Base-by-base conservation (phyloP, 345 rosid species). In the Punica granatum region DNA sequence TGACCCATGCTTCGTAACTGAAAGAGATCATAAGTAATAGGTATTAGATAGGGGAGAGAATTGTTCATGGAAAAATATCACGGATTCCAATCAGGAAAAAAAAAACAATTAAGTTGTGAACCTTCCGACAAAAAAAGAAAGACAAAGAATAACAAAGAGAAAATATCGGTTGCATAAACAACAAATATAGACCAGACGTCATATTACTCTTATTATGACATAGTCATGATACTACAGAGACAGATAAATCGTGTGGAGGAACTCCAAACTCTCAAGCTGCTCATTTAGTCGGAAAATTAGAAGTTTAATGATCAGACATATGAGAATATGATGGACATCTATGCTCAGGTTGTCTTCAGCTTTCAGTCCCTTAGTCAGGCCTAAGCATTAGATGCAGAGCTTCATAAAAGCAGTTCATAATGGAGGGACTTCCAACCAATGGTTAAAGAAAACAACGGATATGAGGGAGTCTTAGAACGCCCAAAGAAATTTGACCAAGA, bases 1-100 rank as follows among this genome's bases (percentile, higher is more conserved):
- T 92, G 76, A 92, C 98, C 98, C 98, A 92, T 64, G 98, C 98
- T 82, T 92, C 98, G 69, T 92, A 92, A 63, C 97, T 92, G 93
- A 71, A 78, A 82, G 69, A 80, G 34, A 44, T 31, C 58, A 34
- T 56, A 62, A 44, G 42, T 34, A 23, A 70, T 23, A 70, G 8
- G 64, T 11, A 56, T 37, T 51, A 37, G 41, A 56, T 26, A 41
- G 61, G 61, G 32, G 33, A 51, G 8, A 25, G 1, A 46, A 32
- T 46, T 46, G n/a, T n/a, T n/a, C n/a, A n/a, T 63, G 42, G 42
- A 37, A 37, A 37, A 4, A 37, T 37, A 4, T 37, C 41, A 37
- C 41, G n/a, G n/a, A n/a, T n/a, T n/a, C 23, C 54, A 18, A 48
- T 19, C 54, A 51, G 30, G n/a, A n/a, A n/a, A n/a, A n/a, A n/a